phyloP scores from a whole-genome alignment of 2,329 filamentous ascomycete genomes.

The Microcyclosporella mali region DNA sequence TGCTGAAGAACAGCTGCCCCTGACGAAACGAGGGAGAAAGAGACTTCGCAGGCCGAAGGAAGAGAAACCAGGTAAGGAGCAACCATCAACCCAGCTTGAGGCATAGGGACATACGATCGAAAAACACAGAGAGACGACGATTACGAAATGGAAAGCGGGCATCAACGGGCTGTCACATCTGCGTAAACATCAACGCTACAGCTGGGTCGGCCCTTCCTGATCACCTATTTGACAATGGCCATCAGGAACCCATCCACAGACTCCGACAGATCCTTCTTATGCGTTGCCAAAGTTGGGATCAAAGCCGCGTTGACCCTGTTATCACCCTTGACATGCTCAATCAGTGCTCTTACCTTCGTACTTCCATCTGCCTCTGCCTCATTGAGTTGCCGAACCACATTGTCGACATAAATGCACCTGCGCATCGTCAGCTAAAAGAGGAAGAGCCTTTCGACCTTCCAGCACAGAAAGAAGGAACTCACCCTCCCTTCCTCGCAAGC shows the following conservation, averaged over 20 bases:
- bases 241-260: slow-evolving; percentile 18
- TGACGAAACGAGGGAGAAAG: too few species aligned
- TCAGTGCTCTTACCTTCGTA: slow-evolving; percentile 8
- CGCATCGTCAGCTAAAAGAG: background rate
- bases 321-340: slow-evolving; percentile 15
- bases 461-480: background rate
- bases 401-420: slow-evolving; percentile 20
- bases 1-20: too few species aligned
- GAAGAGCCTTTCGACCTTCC: too few species aligned
- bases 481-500: slow-evolving; percentile 13
- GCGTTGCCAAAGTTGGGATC: slow-evolving; percentile 15
- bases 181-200: too few species aligned
- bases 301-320: slow-evolving; percentile 14
- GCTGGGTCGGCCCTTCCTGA: too few species aligned
- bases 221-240: slow-evolving; percentile 13
- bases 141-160: too few species aligned
- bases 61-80: background rate
- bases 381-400: slow-evolving; percentile 18
- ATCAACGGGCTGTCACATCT: too few species aligned
- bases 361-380: slow-evolving; percentile 9
- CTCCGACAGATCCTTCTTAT: slow-evolving; percentile 7
- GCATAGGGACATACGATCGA: too few species aligned
- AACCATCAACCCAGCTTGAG: too few species aligned
- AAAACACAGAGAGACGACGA: too few species aligned
- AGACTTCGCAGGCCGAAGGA: background rate